Evolutionary conservation across 2,329 filamentous ascomycete species (phyloP).

Genomic region (Leptographium lundbergii): DNA sequence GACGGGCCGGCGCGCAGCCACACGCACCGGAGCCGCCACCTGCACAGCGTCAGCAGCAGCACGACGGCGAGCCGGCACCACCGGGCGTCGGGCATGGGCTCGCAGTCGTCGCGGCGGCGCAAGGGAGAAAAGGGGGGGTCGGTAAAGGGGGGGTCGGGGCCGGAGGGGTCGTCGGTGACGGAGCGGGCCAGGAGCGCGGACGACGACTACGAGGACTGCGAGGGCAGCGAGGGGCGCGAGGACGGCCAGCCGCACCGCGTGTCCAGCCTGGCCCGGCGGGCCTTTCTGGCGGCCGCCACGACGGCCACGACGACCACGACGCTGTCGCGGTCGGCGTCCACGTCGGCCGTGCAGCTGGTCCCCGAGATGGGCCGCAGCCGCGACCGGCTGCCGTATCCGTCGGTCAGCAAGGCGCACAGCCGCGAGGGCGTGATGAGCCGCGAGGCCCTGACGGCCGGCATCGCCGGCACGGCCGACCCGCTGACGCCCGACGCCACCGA

Average conservation of each 20-base stretch:
- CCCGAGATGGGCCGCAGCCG: slow-evolving; percentile 30
- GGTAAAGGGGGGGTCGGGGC: too few species aligned
- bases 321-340: neutral
- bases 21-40: neutral
- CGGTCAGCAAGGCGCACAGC: slow-evolving; percentile 82
- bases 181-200: neutral
- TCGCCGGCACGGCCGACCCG: slow-evolving; percentile 17
- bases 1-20: neutral
- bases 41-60: neutral
- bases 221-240: neutral
- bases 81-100: neutral
- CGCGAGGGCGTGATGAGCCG: slow-evolving; percentile 65
- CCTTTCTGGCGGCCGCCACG: neutral
- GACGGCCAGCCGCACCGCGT: neutral
- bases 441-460: slow-evolving; percentile 30
- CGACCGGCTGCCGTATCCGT: slow-evolving; percentile 58
- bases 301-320: slow-evolving; percentile 1
- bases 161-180: neutral
- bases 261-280: neutral
- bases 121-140: too few species aligned
- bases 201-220: neutral
- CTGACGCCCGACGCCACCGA: slow-evolving; percentile 63
- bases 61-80: neutral
- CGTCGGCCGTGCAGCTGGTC: slow-evolving; percentile 26
- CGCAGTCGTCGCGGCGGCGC: neutral